A percentile compares a stretch with the other conserved stretches of the same genome.
Evolutionary conservation across 2,329 filamentous ascomycete species (phyloP).

Genomic region (Aureobasidium pullulans): DNA sequence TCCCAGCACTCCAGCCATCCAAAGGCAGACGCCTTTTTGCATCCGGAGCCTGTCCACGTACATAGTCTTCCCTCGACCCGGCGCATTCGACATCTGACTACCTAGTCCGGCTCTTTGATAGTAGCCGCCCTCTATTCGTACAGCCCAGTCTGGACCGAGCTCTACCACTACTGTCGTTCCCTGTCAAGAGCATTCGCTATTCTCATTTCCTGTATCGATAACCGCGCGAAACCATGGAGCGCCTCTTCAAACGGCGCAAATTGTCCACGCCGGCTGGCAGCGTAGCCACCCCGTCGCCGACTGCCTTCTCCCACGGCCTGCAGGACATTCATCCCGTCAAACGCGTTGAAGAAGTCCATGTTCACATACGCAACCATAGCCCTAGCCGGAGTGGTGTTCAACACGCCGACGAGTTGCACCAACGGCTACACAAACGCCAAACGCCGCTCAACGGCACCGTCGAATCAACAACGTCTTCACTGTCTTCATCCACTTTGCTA

Average conservation of each 20-base stretch:
- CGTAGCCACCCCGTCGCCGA: constrained; percentile 9
- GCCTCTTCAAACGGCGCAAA: constrained; percentile 20
- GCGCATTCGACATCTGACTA: not conserved
- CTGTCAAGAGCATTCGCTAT: not conserved
- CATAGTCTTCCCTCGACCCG: not conserved
- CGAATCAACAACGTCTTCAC: constrained; percentile 10
- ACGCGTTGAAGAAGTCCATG: constrained; percentile 11
- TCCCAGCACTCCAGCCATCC: constrained; percentile 21
- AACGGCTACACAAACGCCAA: constrained; percentile 12
- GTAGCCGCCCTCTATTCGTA: constrained; percentile 20
- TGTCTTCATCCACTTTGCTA: constrained; percentile 12
- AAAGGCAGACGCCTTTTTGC: not conserved
- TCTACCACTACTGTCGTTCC: not conserved
- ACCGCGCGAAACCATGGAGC: constrained; percentile 25
- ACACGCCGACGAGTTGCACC: not conserved
- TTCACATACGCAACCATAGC: constrained; percentile 12
- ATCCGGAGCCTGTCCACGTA: not conserved
- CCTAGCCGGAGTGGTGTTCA: not conserved
- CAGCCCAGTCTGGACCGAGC: constrained; percentile 1
- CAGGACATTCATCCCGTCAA: constrained; percentile 8
- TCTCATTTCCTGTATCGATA: constrained; percentile 8
- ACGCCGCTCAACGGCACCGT: constrained; percentile 12
- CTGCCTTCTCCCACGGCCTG: constrained; percentile 13
- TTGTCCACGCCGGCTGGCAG: constrained; percentile 22
- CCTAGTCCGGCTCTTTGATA: constrained; percentile 9